Conservation (phyloP, 768 basidiomycete species). For the Tricholoma hemisulphureum region DNA sequence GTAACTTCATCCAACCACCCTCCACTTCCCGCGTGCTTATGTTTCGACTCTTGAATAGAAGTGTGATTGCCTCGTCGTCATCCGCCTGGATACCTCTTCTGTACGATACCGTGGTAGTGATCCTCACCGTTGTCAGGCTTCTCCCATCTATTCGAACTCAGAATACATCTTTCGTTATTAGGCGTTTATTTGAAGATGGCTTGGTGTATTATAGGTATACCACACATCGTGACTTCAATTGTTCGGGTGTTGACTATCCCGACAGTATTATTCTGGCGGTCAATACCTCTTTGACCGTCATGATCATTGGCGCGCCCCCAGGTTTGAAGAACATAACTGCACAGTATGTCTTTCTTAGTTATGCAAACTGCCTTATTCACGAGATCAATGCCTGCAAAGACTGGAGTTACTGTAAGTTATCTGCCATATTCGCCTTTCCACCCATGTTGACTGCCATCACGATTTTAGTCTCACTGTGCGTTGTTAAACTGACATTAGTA, state of each 20-base stretch:
- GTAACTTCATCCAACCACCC: slow-evolving; percentile 31
- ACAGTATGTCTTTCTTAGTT: slow-evolving; percentile 39
- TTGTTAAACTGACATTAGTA: not conserved
- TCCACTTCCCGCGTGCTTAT: not conserved
- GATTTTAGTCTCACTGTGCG: not conserved
- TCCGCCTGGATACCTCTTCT: slow-evolving; percentile 51
- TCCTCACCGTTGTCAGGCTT: slow-evolving; percentile 38
- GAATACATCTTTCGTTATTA: slow-evolving; percentile 38
- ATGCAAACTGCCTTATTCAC: not conserved
- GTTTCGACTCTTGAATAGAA: slow-evolving; percentile 28
- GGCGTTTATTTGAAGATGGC: slow-evolving; percentile 44
- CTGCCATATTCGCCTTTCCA: slow-evolving; percentile 5
- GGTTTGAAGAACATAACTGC: slow-evolving; percentile 47
- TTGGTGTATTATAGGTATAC: slow-evolving; percentile 45
- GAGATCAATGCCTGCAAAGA: slow-evolving; percentile 17
- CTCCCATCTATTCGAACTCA: slow-evolving; percentile 33
- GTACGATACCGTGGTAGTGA: slow-evolving; percentile 45
- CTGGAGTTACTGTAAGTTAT: slow-evolving; percentile 39
- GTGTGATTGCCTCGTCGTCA: slow-evolving; percentile 41
- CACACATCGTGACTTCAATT: not conserved
- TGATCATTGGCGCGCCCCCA: slow-evolving; percentile 44
- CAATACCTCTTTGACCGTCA: slow-evolving; percentile 42
- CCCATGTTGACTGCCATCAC: not conserved
- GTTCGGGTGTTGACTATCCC: not conserved
- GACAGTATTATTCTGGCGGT: slow-evolving; percentile 44